Percentiles rank a stretch among this genome's conserved stretches.
Conservation (phyloP, 805 yeast species). For the Sungouiella blattae region DNA sequence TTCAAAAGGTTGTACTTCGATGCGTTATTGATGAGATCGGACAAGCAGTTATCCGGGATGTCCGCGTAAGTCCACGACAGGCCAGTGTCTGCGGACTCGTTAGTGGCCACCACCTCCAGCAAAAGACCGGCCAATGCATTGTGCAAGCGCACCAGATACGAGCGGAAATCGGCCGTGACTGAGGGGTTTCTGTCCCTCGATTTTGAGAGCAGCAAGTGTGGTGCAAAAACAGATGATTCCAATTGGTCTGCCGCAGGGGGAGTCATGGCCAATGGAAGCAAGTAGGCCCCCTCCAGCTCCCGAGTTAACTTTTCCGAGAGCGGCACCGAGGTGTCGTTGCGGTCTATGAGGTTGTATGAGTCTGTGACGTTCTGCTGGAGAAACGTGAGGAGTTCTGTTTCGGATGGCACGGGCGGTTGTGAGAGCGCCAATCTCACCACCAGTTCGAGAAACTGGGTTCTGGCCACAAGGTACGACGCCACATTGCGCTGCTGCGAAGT, state of each 20-base stretch:
- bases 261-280: constrained; percentile 11
- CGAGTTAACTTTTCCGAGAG: constrained; percentile 2
- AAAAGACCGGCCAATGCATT: constrained; percentile 1
- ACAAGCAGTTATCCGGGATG: constrained; percentile 10
- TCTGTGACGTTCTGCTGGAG: constrained; percentile 4
- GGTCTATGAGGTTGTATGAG: constrained; percentile 3
- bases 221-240: constrained; percentile 3
- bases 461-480: constrained; percentile 8
- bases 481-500: constrained; percentile 2
- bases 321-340: neutral
- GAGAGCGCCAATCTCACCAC: constrained; percentile 3
- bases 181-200: neutral
- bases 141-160: neutral
- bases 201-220: constrained; percentile 2
- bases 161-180: neutral
- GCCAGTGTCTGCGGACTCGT: neutral
- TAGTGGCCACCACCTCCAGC: neutral
- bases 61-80: neutral
- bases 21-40: constrained; percentile 11
- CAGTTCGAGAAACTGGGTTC: constrained; percentile 10
- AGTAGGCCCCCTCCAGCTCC: constrained; percentile 9
- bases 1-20: constrained; percentile 5
- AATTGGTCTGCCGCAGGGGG: constrained; percentile 6
- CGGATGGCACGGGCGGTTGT: neutral
- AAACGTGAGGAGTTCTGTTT: constrained; percentile 4